phyloP scores from a whole-genome alignment of 768 basidiomycete genomes.

The Boletellus sp. region DNA sequence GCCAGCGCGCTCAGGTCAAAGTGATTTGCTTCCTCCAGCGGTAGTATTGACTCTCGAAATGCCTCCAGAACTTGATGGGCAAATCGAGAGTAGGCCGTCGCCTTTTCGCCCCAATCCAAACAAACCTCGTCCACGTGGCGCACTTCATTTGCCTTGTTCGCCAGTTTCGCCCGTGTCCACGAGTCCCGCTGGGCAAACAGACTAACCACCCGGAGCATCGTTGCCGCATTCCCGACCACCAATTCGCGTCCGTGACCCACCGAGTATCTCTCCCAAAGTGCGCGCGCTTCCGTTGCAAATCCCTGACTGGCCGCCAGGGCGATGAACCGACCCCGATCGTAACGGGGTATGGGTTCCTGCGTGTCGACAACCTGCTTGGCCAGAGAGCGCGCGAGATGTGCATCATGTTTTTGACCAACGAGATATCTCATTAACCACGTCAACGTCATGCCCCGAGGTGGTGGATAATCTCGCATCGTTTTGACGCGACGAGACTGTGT shows the following conservation, averaged over 20 bases:
- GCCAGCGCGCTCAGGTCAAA: slow-evolving; percentile 56
- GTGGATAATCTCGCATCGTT: slow-evolving; percentile 40
- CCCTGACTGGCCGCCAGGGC: slow-evolving; percentile 43
- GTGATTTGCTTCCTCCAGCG: slow-evolving; percentile 47
- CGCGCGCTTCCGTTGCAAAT: slow-evolving; percentile 44
- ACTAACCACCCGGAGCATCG: slow-evolving; percentile 43
- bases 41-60: slow-evolving; percentile 43
- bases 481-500: slow-evolving; percentile 36
- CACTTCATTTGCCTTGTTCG: not conserved
- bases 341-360: slow-evolving; percentile 39
- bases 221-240: slow-evolving; percentile 43
- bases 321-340: slow-evolving; percentile 50
- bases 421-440: slow-evolving; percentile 55
- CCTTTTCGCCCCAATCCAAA: slow-evolving; percentile 1
- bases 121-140: not conserved
- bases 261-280: slow-evolving; percentile 57
- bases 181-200: slow-evolving; percentile 33
- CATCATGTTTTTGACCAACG: slow-evolving; percentile 33
- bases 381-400: slow-evolving; percentile 47
- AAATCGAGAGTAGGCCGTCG: slow-evolving; percentile 33
- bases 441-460: slow-evolving; percentile 45
- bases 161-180: slow-evolving; percentile 16
- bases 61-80: slow-evolving; percentile 42
- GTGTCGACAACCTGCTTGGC: slow-evolving; percentile 46
- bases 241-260: slow-evolving; percentile 37